Evolutionary conservation across 805 yeast species (phyloP).

Genomic region (Monosporozyma servazzii): DNA sequence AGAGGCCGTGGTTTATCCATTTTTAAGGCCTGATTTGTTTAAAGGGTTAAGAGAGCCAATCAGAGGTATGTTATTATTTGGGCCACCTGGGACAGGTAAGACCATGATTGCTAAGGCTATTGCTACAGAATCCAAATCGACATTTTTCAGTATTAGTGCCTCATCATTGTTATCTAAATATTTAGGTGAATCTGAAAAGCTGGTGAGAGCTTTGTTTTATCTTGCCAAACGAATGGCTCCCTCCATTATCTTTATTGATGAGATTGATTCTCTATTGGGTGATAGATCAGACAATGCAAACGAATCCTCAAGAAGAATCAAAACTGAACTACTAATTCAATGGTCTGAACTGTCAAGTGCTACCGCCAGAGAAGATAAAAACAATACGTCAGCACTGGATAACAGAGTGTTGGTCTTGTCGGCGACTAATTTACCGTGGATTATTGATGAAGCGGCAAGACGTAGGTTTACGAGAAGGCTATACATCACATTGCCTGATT

Average conservation of each 20-base stretch:
- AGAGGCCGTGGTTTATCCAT: slow-evolving; percentile 95
- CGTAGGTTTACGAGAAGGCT: slow-evolving; percentile 87
- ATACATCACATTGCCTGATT: slow-evolving; percentile 90
- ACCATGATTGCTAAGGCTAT: slow-evolving; percentile 97
- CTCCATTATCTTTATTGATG: slow-evolving; percentile 90
- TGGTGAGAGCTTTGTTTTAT: slow-evolving; percentile 80
- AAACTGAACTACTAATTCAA: slow-evolving; percentile 87
- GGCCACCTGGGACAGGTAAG: slow-evolving; percentile 98
- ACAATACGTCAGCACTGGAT: slow-evolving; percentile 29
- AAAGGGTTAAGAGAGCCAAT: slow-evolving; percentile 92
- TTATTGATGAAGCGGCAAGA: slow-evolving; percentile 94
- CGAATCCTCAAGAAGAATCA: slow-evolving; percentile 84
- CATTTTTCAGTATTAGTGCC: slow-evolving; percentile 87
- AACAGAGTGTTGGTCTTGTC: slow-evolving; percentile 82
- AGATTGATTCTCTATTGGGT: slow-evolving; percentile 83
- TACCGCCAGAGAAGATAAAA: slow-evolving; percentile 38
- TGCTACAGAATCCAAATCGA: slow-evolving; percentile 90
- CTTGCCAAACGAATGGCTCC: slow-evolving; percentile 85
- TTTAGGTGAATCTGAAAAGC: slow-evolving; percentile 84
- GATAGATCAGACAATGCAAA: slow-evolving; percentile 72
- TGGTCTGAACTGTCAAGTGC: slow-evolving; percentile 93
- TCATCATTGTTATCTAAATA: slow-evolving; percentile 77
- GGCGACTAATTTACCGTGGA: slow-evolving; percentile 96
- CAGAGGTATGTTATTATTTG: slow-evolving; percentile 89
- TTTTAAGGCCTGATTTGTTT: slow-evolving; percentile 86